A percentile compares a stretch with the other conserved stretches of the same genome.
These are phyloP conservation scores for Podaxis sp. DNA, from an alignment of 768 basidiomycete species.

Conservation along the genomic window DNA sequence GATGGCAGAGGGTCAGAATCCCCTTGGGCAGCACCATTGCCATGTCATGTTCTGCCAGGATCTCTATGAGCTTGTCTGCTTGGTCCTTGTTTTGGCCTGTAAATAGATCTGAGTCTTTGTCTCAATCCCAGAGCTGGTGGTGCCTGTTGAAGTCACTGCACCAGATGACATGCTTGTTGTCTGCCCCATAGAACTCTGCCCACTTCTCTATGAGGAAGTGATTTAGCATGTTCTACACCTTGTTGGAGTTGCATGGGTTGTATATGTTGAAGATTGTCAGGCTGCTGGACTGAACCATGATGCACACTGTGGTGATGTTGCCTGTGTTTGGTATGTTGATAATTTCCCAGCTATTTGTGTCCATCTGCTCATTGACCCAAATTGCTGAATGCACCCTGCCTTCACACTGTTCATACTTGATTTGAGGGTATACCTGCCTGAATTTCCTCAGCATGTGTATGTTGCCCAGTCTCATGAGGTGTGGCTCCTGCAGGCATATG, in stretches of 20 bases:
- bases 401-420: not conserved
- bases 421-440: conserved; percentile 19
- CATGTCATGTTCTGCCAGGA: conserved; percentile 27
- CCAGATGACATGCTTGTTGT: conserved; percentile 26
- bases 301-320: conserved; percentile 19
- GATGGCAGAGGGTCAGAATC: conserved; percentile 30
- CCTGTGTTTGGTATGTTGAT: conserved; percentile 13
- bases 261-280: conserved; percentile 22
- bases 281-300: not conserved
- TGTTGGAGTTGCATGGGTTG: conserved; percentile 15
- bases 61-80: conserved; percentile 25
- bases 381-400: conserved; percentile 16
- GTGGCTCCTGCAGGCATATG: conserved; percentile 37
- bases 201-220: not conserved
- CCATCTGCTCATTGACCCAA: conserved; percentile 17
- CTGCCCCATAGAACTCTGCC: not conserved
- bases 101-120: conserved; percentile 31
- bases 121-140: conserved; percentile 38
- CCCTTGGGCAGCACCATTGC: conserved; percentile 30
- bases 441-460: conserved; percentile 19
- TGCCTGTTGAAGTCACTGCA: conserved; percentile 40
- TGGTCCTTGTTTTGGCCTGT: conserved; percentile 20
- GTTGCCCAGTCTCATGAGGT: conserved; percentile 22
- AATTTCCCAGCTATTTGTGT: conserved; percentile 18
- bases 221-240: not conserved